Evolutionary conservation across 495 filamentous ascomycete species (phyloP), one percentile per base, ranked within the genome.

Genomic region (Penicillium cataractarum): DNA sequence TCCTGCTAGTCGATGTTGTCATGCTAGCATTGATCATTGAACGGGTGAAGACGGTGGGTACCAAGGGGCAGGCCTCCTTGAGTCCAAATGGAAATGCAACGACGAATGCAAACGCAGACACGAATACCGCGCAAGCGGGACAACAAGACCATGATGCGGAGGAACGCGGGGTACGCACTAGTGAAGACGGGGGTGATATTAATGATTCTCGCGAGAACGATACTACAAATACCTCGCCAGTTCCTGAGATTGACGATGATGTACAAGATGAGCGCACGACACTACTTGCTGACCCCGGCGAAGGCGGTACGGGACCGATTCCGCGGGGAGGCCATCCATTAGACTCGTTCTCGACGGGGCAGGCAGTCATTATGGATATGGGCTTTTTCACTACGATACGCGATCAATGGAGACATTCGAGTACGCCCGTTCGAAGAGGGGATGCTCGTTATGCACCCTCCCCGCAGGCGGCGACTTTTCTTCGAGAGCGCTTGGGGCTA

Each of bases 141-240:
- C 61, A 53, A 4, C 91, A 94, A 69, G 90, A 93, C 66, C 83
- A 87, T 67, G 92, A 96, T 74, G 82, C 89, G 1, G 92, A 96
- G 73, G 92, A 96, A 72, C 84, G 89, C n/a, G 91, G 92, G 3
- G 75, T 86, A 26, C 80, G 88, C 62, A 68, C 71, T 9, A 67
- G 71, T 22, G 78, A 78, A 35, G 78, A 75, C 5, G 33, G 58
- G 19, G 46, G 44, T 17, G 39, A 40, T 21, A 6, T 56, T 8
- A 69, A 46, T 22, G 27, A 55, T 4, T 61, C 64, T 40, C 57
- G 59, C 10, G 66, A 69, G 12, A 65, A 57, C 35, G 37, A 52
- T 65, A 65, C 57, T 32, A 22, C 60, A 32, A 52, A 42, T 24
- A 24, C 65, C 3, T 35, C 57, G 17, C 59, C 63, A 3, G 26